Evolutionary conservation across 1,139 yeast species (phyloP).

Genomic region (Candida sanyaensis): DNA sequence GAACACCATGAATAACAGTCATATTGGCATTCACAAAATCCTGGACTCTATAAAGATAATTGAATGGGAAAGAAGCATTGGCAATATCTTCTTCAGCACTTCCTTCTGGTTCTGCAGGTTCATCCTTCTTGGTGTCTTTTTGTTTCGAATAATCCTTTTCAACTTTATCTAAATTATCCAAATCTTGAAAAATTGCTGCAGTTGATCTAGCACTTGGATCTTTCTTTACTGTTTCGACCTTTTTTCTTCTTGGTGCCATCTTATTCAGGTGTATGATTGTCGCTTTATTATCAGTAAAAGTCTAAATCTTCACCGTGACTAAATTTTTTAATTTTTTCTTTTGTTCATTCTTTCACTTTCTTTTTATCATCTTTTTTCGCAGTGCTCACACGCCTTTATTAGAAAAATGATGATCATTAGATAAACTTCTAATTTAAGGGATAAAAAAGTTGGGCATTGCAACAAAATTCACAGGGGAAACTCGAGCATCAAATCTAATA

Average conservation of each 20-base stretch:
- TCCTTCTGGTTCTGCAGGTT: not conserved
- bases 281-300: too few relatives aligned
- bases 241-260: constrained; percentile 4
- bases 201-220: constrained; percentile 18
- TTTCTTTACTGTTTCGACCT: not conserved
- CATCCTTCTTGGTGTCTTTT: not conserved
- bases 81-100: constrained; percentile 8
- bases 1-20: constrained; percentile 33
- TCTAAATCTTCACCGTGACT: too few relatives aligned
- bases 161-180: constrained; percentile 13
- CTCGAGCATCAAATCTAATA: too few relatives aligned
- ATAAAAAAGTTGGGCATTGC: too few relatives aligned
- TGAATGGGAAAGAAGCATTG: constrained; percentile 27
- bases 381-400: too few relatives aligned
- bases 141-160: constrained; percentile 5
- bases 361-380: too few relatives aligned
- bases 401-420: too few relatives aligned
- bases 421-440: too few relatives aligned
- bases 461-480: too few relatives aligned
- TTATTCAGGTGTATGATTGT: too few relatives aligned
- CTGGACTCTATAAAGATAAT: constrained; percentile 33
- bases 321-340: too few relatives aligned
- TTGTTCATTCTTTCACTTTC: too few relatives aligned
- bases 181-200: constrained; percentile 23
- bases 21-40: constrained; percentile 42